A percentile compares a stretch with the other conserved stretches of the same genome.
Evolutionary conservation across 2,329 filamentous ascomycete genomes (phyloP).

Genomic region (Cladobotryum protrusum): DNA sequence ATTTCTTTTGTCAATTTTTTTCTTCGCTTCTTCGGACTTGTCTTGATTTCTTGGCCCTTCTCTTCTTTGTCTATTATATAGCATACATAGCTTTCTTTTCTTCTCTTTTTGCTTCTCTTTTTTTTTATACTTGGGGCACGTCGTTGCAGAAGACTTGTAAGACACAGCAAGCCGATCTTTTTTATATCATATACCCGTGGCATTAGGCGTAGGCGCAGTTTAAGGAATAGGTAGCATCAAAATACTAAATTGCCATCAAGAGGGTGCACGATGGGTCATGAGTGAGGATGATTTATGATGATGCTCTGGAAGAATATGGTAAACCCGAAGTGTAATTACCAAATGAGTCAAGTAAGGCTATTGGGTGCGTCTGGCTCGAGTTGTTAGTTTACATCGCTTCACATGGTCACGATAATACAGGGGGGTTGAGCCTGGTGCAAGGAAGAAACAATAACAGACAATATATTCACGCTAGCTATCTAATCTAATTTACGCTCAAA

Average conservation of each 20-base stretch:
- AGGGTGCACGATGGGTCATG: no score
- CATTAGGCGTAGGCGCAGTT: constrained; percentile 26
- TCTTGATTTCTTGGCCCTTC: neutral
- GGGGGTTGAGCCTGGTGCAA: no score
- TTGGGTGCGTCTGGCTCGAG: no score
- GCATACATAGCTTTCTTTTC: neutral
- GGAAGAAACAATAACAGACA: no score
- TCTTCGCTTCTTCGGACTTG: neutral
- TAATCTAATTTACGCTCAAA: no score
- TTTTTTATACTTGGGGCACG: neutral
- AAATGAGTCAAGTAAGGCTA: no score
- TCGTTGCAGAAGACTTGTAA: constrained; percentile 2
- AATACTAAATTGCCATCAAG: constrained; percentile 5
- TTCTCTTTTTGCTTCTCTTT: neutral
- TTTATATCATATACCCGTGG: constrained; percentile 32
- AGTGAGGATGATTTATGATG: no score
- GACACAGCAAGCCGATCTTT: constrained; percentile 18
- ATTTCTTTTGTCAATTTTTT: neutral
- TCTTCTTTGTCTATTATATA: neutral
- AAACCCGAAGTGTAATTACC: no score
- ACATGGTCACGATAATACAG: no score
- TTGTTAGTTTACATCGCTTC: no score
- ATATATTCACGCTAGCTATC: no score
- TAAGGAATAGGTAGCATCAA: constrained; percentile 13
- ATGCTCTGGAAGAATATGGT: no score